Evolutionary conservation across 2,329 filamentous ascomycete species (phyloP).

Genomic region (Colletotrichum simmondsii): DNA sequence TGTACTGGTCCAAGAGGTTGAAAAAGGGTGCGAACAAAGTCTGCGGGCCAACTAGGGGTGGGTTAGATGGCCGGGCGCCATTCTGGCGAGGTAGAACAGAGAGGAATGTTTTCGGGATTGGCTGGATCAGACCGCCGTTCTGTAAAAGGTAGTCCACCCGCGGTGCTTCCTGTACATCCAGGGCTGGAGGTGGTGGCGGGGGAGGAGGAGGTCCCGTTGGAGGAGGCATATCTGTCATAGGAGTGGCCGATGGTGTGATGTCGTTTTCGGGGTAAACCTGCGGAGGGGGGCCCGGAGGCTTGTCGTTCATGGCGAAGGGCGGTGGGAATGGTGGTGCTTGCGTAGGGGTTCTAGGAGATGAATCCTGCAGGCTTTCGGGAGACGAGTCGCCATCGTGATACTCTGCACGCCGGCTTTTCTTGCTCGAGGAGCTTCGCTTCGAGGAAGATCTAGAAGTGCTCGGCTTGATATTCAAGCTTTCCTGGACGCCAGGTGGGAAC

Average conservation of each 20-base stretch:
- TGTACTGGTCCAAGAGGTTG: constrained; percentile 86
- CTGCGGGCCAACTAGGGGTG: constrained; percentile 74
- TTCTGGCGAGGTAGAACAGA: constrained; percentile 69
- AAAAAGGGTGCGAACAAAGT: constrained; percentile 86
- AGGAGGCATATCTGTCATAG: constrained; percentile 48
- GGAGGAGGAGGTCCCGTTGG: constrained; percentile 61
- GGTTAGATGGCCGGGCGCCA: constrained; percentile 69
- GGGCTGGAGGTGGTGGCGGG: constrained; percentile 81
- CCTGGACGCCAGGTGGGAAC: constrained; percentile 40
- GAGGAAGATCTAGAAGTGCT: constrained; percentile 36
- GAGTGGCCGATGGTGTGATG: constrained; percentile 51
- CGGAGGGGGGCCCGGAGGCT: constrained; percentile 47
- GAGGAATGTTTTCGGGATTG: constrained; percentile 80
- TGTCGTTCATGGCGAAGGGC: constrained; percentile 51
- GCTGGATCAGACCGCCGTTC: constrained; percentile 81
- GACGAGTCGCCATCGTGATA: constrained; percentile 58
- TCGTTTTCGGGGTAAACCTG: constrained; percentile 50
- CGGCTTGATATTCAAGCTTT: constrained; percentile 36
- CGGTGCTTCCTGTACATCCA: constrained; percentile 77
- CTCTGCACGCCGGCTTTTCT: constrained; percentile 47
- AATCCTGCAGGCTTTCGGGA: constrained; percentile 61
- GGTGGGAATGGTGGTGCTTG: constrained; percentile 62
- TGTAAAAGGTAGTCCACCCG: constrained; percentile 93
- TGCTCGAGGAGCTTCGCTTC: constrained; percentile 44
- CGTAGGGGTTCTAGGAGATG: constrained; percentile 71